A percentile compares a stretch with the other conserved stretches of the same genome.
These are phyloP conservation scores for Quercus robur DNA, from an alignment of 306 rosid species.

Conservation along the genomic window DNA sequence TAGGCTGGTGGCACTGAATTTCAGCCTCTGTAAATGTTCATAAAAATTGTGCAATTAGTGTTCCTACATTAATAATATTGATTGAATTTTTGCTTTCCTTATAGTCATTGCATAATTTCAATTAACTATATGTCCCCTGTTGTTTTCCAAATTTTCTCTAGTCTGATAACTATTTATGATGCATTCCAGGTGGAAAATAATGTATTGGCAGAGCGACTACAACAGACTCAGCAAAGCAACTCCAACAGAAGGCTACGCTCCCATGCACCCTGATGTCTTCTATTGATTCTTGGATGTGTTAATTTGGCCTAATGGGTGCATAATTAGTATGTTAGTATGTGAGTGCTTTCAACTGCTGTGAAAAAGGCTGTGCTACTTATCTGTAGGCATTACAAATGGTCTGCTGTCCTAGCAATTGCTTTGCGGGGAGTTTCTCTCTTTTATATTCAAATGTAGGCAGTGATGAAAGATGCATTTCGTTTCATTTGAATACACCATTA, in stretches of 20 bases:
- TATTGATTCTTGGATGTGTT: too few species aligned
- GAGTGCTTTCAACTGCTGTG: too few species aligned
- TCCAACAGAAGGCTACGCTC: conserved; percentile 55
- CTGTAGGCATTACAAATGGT: neutral
- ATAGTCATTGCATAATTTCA: neutral
- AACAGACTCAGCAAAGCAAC: conserved; percentile 81
- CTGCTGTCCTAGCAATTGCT: neutral
- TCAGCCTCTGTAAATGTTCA: neutral
- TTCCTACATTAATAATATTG: neutral
- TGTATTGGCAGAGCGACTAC: conserved; percentile 55
- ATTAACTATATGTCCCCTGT: neutral
- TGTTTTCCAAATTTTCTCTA: neutral
- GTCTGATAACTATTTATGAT: neutral
- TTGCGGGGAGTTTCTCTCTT: neutral
- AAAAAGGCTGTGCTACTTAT: neutral
- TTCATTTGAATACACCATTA: neutral
- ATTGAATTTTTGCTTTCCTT: neutral
- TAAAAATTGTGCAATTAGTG: neutral
- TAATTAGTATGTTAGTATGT: too few species aligned
- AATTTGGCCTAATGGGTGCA: too few species aligned
- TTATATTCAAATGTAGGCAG: too few species aligned
- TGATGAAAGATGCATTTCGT: neutral
- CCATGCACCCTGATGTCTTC: too few species aligned
- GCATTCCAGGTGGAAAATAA: conserved; percentile 62
- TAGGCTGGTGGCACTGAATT: too few species aligned